A percentile compares a stretch with the other conserved stretches of the same genome.
Evolutionary conservation across 305 asterid genomes (phyloP).

Genomic region (Plantago lanceolata): DNA sequence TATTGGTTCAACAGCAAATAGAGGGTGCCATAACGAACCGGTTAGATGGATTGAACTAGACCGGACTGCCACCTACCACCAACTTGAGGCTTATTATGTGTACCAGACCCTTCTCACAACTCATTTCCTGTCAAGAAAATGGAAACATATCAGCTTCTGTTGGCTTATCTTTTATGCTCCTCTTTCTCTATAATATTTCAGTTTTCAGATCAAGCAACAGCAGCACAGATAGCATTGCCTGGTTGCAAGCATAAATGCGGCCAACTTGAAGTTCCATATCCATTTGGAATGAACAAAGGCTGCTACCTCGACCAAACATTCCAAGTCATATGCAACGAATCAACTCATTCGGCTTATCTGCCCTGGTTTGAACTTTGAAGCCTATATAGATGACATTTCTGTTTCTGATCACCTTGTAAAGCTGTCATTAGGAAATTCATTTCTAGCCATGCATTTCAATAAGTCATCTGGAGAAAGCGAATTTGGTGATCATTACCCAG

Average conservation of each 20-base stretch:
- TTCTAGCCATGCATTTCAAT: neutral
- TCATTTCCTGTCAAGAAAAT: neutral
- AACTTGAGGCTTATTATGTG: too few species aligned
- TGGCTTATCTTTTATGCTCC: neutral
- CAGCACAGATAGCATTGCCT: conserved; percentile 1
- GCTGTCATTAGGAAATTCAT: neutral
- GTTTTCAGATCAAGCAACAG: neutral
- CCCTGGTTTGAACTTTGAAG: neutral
- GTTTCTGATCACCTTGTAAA: conserved; percentile 20
- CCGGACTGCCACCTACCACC: too few species aligned
- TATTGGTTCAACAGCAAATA: too few species aligned
- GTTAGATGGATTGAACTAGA: too few species aligned
- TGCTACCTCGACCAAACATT: conserved; percentile 34
- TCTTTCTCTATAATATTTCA: neutral
- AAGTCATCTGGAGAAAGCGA: conserved; percentile 19
- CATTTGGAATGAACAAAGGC: conserved; percentile 30
- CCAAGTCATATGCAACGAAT: conserved; percentile 24
- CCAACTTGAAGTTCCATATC: conserved; percentile 30
- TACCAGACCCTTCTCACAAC: too few species aligned
- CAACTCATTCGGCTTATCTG: conserved; percentile 11
- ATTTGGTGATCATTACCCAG: neutral
- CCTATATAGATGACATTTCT: conserved; percentile 21
- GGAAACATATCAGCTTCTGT: neutral
- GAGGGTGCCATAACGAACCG: too few species aligned
- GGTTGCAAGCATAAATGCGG: conserved; percentile 36